These are phyloP conservation scores for Apiotrichum sp. DNA, from an alignment of 1,284 basidiomycete species.

Conservation along the genomic window DNA sequence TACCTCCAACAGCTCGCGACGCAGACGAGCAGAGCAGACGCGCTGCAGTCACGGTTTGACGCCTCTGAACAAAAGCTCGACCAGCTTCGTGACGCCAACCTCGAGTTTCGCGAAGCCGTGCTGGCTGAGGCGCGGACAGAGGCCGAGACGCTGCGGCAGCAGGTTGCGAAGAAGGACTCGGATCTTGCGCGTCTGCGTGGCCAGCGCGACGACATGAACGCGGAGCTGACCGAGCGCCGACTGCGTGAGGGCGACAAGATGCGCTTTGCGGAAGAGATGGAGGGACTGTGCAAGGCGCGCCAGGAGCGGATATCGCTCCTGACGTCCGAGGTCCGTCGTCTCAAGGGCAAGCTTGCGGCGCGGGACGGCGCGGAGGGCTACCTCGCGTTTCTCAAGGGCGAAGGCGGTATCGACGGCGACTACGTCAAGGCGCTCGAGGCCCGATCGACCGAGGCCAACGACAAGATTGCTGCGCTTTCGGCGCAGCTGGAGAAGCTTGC, in stretches of 20 bases:
- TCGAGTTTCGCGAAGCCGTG: constrained; percentile 37
- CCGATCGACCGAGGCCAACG: constrained; percentile 51
- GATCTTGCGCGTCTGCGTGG: constrained; percentile 73
- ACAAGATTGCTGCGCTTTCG: constrained; percentile 22
- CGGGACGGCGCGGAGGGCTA: constrained; percentile 64
- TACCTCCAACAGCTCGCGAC: constrained; percentile 37
- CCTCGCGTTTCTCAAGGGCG: constrained; percentile 61
- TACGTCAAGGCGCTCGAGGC: constrained; percentile 61
- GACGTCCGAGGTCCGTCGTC: constrained; percentile 65
- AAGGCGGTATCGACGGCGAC: constrained; percentile 55
- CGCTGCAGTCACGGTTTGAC: constrained; percentile 29
- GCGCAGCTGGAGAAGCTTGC: constrained; percentile 18
- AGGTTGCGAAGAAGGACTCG: constrained; percentile 57
- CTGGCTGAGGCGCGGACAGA: constrained; percentile 33
- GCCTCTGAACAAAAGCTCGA: constrained; percentile 33
- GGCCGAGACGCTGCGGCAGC: constrained; percentile 33
- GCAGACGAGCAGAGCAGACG: constrained; percentile 29
- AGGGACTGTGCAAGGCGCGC: constrained; percentile 63
- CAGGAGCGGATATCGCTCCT: constrained; percentile 71
- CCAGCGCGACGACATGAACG: constrained; percentile 66
- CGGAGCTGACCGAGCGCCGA: constrained; percentile 68
- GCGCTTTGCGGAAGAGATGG: constrained; percentile 64
- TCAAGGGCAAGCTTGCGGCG: constrained; percentile 72
- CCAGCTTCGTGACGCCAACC: constrained; percentile 29
- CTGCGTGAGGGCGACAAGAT: constrained; percentile 59